Evolutionary conservation across 805 yeast genomes (phyloP), one percentile per base, ranked within the genome.

Genomic region (Saccharomycopsis sp.): DNA sequence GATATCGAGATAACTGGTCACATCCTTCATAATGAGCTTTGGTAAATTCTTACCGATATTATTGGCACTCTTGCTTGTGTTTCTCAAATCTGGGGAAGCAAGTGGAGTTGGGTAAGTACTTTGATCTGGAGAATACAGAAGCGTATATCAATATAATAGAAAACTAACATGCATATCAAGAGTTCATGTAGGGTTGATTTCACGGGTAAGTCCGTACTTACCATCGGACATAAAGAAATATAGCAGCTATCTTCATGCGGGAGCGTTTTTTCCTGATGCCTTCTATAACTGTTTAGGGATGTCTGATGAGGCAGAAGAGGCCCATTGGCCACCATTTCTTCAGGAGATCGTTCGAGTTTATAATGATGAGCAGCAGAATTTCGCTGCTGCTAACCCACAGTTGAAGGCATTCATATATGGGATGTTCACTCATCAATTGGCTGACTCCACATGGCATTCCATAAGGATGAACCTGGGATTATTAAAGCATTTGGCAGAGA

Each of bases 241-340:
- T 29, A 51, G 64, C 2, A 67, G 74, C 2, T 74, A 68, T 53
- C 63, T 77, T n/a, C 69, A 80, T 15, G 78, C 86, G 0, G 91
- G 90, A 0, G 77, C 87, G 0, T 85, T 86, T 66, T 82, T 80
- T 64, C 91, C 91, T 0, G 91, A 86, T 67, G 81, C 86, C 0
- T 80, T 84, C 64, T 86, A 86, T 68, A 74, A 79, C 41, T 86
- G 90, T 67, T 69, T 78, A 54, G 82, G 79, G 2, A 65, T 69
- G 24, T 73, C 79, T 2, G 75, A 77, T 9, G 77, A 77, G 1
- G 86, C 87, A 2, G 91, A 86, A 67, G 78, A 72, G 29, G 74
- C 84, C 0, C 90, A 85, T 66, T 85, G 91, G 90, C 89, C 89
- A 0, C 84, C 85, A 0, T 85, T 84, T 64, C 63, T 85, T 14